Percentiles rank a stretch among this genome's conserved stretches.
phyloP scores from a whole-genome alignment of 163 green algal species.

The Chlamydomonas reinhardtii region DNA sequence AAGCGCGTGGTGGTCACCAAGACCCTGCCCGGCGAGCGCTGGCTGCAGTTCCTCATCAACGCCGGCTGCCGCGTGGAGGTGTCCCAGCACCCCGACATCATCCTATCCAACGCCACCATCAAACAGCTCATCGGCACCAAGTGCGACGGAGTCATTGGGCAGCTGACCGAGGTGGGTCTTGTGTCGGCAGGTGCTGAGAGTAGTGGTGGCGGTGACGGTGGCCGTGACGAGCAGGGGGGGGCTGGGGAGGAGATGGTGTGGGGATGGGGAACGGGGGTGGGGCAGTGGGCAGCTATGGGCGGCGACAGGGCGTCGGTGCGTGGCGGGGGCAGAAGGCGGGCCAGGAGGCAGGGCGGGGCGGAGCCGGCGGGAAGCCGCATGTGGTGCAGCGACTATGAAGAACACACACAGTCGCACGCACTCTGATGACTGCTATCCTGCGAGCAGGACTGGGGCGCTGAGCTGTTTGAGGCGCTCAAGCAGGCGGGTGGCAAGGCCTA shows the following conservation, averaged over 20 bases:
- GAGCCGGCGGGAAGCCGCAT: no score
- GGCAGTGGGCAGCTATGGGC: no score
- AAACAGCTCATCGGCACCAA: slow-evolving; percentile 90
- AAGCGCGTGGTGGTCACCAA: slow-evolving; percentile 98
- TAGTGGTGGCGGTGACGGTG: background rate
- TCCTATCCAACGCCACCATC: slow-evolving; percentile 91
- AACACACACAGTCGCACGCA: no score
- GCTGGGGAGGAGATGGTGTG: no score
- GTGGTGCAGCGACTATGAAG: no score
- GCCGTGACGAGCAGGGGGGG: no score
- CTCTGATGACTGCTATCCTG: no score
- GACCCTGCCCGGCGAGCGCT: slow-evolving; percentile 90
- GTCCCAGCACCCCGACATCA: slow-evolving; percentile 84
- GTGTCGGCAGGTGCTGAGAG: background rate
- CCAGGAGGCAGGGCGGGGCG: no score
- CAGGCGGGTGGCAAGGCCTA: slow-evolving; percentile 89
- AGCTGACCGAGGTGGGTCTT: slow-evolving; percentile 90
- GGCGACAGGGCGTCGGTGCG: no score
- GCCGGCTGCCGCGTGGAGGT: slow-evolving; percentile 83
- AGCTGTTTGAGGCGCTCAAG: slow-evolving; percentile 93
- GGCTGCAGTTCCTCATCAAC: slow-evolving; percentile 89
- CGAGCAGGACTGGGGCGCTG: slow-evolving; percentile 89
- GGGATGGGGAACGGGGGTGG: no score
- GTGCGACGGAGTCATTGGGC: slow-evolving; percentile 96
- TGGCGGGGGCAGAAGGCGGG: no score